Evolutionary conservation across 345 rosid genomes (phyloP).

Genomic region (Gossypium arboreum): DNA sequence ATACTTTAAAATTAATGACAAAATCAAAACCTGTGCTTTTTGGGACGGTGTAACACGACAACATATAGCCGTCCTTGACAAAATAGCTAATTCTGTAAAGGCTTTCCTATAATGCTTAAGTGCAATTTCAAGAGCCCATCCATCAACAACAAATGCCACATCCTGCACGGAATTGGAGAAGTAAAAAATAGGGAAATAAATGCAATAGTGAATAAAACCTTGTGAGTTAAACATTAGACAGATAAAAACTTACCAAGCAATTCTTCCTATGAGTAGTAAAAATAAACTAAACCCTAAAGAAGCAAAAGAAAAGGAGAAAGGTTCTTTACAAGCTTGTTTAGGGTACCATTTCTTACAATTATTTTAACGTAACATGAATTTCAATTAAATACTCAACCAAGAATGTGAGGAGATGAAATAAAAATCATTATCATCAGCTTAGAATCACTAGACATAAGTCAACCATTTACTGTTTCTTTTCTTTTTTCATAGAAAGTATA

Average conservation of each 20-base stretch:
- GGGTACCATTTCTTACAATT: not conserved
- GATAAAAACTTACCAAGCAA: not conserved
- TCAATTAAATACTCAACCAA: not conserved
- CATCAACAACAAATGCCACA: conserved; percentile 94
- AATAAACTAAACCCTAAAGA: not conserved
- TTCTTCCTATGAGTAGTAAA: not conserved
- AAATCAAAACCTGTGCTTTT: conserved; percentile 76
- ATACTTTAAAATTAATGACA: not conserved
- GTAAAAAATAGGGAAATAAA: not conserved
- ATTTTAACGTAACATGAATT: not conserved
- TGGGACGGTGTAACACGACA: conserved; percentile 98
- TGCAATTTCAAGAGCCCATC: conserved; percentile 98
- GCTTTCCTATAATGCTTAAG: conserved; percentile 73
- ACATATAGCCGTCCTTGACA: conserved; percentile 96
- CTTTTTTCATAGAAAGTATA: not conserved
- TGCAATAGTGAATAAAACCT: not conserved
- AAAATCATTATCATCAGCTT: not conserved
- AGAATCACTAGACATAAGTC: not conserved
- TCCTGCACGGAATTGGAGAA: conserved; percentile 43
- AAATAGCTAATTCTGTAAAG: conserved; percentile 88
- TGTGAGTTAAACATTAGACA: not conserved
- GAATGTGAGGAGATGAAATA: not conserved
- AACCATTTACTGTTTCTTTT: not conserved
- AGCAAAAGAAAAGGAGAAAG: not conserved
- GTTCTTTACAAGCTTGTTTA: not conserved